Evolutionary conservation across 1,139 yeast species (phyloP).

Genomic region (Candida pseudocylindracea): DNA sequence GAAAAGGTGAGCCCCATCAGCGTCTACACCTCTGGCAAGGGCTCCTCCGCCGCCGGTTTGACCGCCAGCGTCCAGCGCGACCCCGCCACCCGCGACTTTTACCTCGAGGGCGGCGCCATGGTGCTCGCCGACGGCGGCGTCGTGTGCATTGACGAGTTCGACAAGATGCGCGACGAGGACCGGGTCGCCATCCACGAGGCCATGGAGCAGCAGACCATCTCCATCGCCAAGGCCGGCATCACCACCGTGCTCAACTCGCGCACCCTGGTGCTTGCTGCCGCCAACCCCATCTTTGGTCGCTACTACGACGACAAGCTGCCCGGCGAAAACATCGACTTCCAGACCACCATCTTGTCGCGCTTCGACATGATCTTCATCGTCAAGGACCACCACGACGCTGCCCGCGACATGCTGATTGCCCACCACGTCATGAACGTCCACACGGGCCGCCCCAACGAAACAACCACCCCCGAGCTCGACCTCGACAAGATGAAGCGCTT

Average conservation of each 20-base stretch:
- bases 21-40: constrained; percentile 94
- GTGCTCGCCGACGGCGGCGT: constrained; percentile 98
- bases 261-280: constrained; percentile 93
- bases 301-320: constrained; percentile 93
- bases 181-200: constrained; percentile 99
- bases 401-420: constrained; percentile 76
- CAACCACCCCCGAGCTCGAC: constrained; percentile 37
- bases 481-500: constrained; percentile 81
- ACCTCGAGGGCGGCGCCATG: constrained; percentile 98
- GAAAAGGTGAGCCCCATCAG: constrained; percentile 91
- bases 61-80: constrained; percentile 97
- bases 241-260: constrained; percentile 90
- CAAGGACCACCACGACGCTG: constrained; percentile 82
- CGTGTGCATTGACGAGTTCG: constrained; percentile 97
- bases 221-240: constrained; percentile 98
- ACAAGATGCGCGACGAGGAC: constrained; percentile 97
- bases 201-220: constrained; percentile 98
- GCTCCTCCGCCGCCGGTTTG: constrained; percentile 98
- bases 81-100: constrained; percentile 69
- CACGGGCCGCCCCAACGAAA: constrained; percentile 34
- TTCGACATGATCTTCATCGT: constrained; percentile 97
- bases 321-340: constrained; percentile 95
- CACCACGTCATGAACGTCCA: constrained; percentile 90
- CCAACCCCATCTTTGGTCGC: constrained; percentile 91
- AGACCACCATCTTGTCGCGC: constrained; percentile 87